Evolutionary conservation across 1,284 basidiomycete genomes (phyloP).

Genomic region (Ganoderma meredithae): DNA sequence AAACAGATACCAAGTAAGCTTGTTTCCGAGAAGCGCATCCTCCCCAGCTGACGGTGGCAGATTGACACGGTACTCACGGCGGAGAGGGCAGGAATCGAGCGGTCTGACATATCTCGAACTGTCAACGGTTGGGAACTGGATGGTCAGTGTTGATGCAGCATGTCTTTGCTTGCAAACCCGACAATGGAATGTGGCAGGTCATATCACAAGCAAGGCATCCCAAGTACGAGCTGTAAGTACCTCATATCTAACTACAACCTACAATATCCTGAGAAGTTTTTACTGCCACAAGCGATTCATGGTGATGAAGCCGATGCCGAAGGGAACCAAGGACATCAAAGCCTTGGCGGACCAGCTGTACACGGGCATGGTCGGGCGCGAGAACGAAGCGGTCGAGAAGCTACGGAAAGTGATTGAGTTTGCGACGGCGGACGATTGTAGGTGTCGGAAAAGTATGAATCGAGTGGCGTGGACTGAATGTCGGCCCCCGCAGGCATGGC

Average conservation of each 20-base stretch:
- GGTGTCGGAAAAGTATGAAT: constrained; percentile 21
- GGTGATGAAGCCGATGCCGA: constrained; percentile 48
- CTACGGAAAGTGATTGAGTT: constrained; percentile 52
- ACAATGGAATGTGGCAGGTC: constrained; percentile 35
- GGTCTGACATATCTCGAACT: constrained; percentile 45
- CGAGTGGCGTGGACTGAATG: not conserved
- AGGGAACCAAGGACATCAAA: constrained; percentile 44
- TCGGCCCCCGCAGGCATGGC: constrained; percentile 47
- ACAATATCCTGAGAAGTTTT: not conserved
- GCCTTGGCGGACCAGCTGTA: constrained; percentile 47
- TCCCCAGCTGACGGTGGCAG: constrained; percentile 32
- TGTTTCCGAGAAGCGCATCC: not conserved
- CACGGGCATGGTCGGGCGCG: constrained; percentile 49
- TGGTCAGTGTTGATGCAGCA: constrained; percentile 32
- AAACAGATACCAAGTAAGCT: constrained; percentile 39
- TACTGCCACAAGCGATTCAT: constrained; percentile 45
- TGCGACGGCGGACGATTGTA: constrained; percentile 55
- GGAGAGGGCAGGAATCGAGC: constrained; percentile 40
- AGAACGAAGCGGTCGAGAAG: constrained; percentile 52
- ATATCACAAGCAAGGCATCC: constrained; percentile 46
- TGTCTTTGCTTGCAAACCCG: not conserved
- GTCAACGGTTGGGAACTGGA: constrained; percentile 50
- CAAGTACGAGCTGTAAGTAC: constrained; percentile 51
- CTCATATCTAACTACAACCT: not conserved
- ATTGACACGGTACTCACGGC: constrained; percentile 48